Conservation (phyloP, 2,329 filamentous ascomycete genomes). For the Orbilia ellipsospora region DNA sequence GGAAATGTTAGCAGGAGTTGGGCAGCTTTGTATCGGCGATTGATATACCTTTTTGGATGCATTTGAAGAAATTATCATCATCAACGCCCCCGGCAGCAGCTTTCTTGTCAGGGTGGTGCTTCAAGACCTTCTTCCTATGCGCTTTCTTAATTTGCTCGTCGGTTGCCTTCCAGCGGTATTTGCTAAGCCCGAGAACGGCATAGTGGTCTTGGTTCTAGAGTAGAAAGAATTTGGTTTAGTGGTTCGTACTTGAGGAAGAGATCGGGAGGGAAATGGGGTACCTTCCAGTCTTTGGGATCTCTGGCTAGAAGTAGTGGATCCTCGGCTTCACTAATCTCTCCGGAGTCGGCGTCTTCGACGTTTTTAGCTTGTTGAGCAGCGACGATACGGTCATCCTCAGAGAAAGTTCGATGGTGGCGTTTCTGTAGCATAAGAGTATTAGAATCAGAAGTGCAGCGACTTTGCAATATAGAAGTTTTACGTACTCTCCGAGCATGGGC, state of each 20-base stretch:
- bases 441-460: background rate
- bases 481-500: slow-evolving; percentile 90
- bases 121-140: slow-evolving; percentile 99
- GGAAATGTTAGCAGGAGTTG: slow-evolving; percentile 19
- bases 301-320: slow-evolving; percentile 90
- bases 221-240: slow-evolving; percentile 1
- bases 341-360: slow-evolving; percentile 87
- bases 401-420: slow-evolving; percentile 97
- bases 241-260: background rate
- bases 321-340: slow-evolving; percentile 92
- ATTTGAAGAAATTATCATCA: slow-evolving; percentile 99
- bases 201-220: slow-evolving; percentile 92
- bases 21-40: too few species aligned
- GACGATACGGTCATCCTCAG: slow-evolving; percentile 97
- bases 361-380: slow-evolving; percentile 95
- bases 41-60: slow-evolving; percentile 81
- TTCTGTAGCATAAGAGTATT: slow-evolving; percentile 63
- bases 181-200: slow-evolving; percentile 90
- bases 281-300: slow-evolving; percentile 99
- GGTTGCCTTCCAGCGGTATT: slow-evolving; percentile 90
- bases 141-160: slow-evolving; percentile 99
- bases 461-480: background rate
- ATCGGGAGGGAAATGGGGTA: slow-evolving; percentile 61
- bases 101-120: slow-evolving; percentile 99
- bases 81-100: slow-evolving; percentile 86